phyloP scores from a whole-genome alignment of 768 basidiomycete genomes.

The Amanita molliuscula region DNA sequence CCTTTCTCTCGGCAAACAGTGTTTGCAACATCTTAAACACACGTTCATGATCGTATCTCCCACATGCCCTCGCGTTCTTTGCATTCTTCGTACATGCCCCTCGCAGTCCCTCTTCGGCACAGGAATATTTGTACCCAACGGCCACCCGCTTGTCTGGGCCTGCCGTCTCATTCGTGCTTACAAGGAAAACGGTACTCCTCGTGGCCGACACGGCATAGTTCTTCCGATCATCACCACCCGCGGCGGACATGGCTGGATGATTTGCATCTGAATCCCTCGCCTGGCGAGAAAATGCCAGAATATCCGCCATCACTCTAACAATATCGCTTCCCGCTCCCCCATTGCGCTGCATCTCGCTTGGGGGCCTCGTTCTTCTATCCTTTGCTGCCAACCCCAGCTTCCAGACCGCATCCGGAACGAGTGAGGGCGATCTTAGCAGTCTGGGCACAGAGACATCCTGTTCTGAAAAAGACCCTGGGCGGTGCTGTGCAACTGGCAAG shows the following conservation, averaged over 20 bases:
- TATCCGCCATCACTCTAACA: constrained; percentile 68
- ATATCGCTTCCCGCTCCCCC: constrained; percentile 46
- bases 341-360: constrained; percentile 20
- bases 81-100: constrained; percentile 54
- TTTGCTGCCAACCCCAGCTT: constrained; percentile 51
- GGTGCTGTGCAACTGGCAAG: constrained; percentile 11
- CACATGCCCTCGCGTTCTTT: constrained; percentile 41
- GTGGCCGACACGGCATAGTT: constrained; percentile 33
- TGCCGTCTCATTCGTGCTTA: constrained; percentile 38
- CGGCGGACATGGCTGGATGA: constrained; percentile 4
- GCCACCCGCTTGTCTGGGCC: constrained; percentile 49
- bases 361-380: constrained; percentile 21
- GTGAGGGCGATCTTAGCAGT: constrained; percentile 51
- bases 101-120: constrained; percentile 23
- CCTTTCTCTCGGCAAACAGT: constrained; percentile 24
- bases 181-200: constrained; percentile 52
- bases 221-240: constrained; percentile 25
- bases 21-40: constrained; percentile 48
- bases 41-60: constrained; percentile 62
- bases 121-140: constrained; percentile 40
- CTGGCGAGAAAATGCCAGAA: constrained; percentile 47
- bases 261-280: constrained; percentile 26
- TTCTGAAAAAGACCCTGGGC: not conserved
- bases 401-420: constrained; percentile 66
- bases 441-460: constrained; percentile 15